Base-by-base conservation (phyloP, 2,329 filamentous ascomycete genomes). In the Pseudogymnoascus sp. region DNA sequence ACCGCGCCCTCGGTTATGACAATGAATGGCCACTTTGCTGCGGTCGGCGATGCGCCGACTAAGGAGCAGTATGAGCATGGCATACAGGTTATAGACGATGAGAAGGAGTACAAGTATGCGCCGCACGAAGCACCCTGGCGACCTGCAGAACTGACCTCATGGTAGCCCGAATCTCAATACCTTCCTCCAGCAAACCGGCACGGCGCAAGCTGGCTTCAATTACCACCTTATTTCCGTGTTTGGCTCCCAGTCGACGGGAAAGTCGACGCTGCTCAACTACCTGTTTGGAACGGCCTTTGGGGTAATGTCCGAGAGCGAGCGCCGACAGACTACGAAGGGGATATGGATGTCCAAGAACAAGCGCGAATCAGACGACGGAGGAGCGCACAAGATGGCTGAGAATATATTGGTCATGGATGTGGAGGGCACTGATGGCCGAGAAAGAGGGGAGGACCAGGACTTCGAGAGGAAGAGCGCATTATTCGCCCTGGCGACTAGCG, bases 291-390 rank as follows among this genome's bases (percentile, higher is more conserved):
- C 94, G 69, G 84, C 92, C 63, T 99, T 99, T 79, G 93, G 91
- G 69, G 93, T 99, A 74, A 99, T 99, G 94, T 91, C 91, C 70
- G 94, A 99, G 81, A 83, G 86, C 66, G 92, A 97, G 76, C 86
- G 94, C 67, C 87, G 92, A 66, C 94, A 99, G 81, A 99, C 94
- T 0, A 99, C 94, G 50, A 99, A 97, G 80, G 94, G 94, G 73
- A 99, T 99, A 74, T 99, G 94, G 94, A 89, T 99, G 88, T 96
- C 92, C 67, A 96, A 96, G 80, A 97, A 97, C 78, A 96, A 96
- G 80, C 79, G 79, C 28, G 75, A 77, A 47, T 74, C 73, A 7
- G 81, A 82, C 69, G 76, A 78, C 61, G 76, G 77, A 67, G 75
- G 77, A 63, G 77, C 75, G 59, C 77, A 78, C 67, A 80, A 80